phyloP scores from a whole-genome alignment of 352 stramenopile species.

The Phytophthora ramorum region DNA sequence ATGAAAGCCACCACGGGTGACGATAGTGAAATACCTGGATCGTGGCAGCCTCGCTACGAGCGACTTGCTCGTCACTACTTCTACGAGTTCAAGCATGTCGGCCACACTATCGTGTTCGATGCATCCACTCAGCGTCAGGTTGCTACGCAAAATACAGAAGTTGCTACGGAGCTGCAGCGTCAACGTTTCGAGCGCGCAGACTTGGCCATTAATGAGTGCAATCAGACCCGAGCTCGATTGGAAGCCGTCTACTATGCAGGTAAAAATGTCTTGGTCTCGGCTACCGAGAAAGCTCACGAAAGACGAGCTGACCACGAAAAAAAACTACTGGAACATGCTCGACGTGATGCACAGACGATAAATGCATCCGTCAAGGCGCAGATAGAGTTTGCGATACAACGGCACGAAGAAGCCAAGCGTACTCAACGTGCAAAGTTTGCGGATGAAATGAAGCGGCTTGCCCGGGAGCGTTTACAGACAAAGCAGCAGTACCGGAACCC shows the following conservation, averaged over 20 bases:
- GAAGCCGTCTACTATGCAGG: slow-evolving; percentile 40
- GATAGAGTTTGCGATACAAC: slow-evolving; percentile 18
- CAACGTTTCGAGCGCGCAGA: slow-evolving; percentile 40
- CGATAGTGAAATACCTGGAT: neutral
- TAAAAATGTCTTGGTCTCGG: slow-evolving; percentile 1
- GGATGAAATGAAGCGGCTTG: slow-evolving; percentile 39
- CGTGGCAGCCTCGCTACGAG: slow-evolving; percentile 62
- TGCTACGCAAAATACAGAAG: slow-evolving; percentile 5
- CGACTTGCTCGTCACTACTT: slow-evolving; percentile 67
- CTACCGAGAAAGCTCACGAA: slow-evolving; percentile 4
- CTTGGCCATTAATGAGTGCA: slow-evolving; percentile 45
- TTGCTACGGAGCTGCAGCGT: slow-evolving; percentile 30
- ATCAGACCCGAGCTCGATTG: slow-evolving; percentile 43
- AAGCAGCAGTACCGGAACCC: slow-evolving; percentile 33
- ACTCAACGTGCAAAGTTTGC: slow-evolving; percentile 31
- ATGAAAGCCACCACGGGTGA: slow-evolving; percentile 29
- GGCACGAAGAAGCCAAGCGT: slow-evolving; percentile 27
- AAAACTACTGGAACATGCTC: slow-evolving; percentile 25
- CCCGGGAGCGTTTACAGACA: slow-evolving; percentile 24
- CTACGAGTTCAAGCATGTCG: slow-evolving; percentile 78
- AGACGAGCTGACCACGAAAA: slow-evolving; percentile 28
- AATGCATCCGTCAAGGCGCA: slow-evolving; percentile 20
- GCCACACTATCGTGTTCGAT: slow-evolving; percentile 53
- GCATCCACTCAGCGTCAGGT: slow-evolving; percentile 9
- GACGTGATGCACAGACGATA: slow-evolving; percentile 25